Base-by-base conservation (phyloP, 768 basidiomycete species). In the Boletus rex-veris region DNA sequence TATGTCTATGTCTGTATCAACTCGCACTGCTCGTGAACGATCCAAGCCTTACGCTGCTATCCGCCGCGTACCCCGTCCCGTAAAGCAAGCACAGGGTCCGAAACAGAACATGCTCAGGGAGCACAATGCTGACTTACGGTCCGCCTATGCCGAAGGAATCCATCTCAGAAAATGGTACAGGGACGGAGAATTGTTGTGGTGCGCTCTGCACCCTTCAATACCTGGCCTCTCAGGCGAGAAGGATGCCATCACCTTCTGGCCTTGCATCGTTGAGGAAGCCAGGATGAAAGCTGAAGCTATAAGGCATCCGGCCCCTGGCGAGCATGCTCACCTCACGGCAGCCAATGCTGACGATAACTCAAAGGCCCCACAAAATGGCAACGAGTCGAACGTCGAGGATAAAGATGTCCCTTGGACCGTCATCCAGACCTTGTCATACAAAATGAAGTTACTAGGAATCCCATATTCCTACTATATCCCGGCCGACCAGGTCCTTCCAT, bases 131-230 rank as follows among this genome's bases (percentile, higher is more conserved):
- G 87, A 92, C 63, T 71, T 91, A 19, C 75, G 85, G 12, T 84
- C 83, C 0, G 73, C 84, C 4, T 77, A 78, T 49, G 67, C 76
- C 9, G 72, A 71, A 11, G 76, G 74, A 8, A 71, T 77, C 61
- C 71, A 75, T 45, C 64, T 83, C 24, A 77, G 77, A 48, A 75
- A 86, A 50, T 84, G 79, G 80, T 86, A 80, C 62, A 78, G 90
- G 55, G 77, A 80, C 14, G 82, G 81, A 33, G 90, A 91, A 68
- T 65, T 90, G 35, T 72, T 91, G 10, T 90, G 88, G 86, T 86
- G 83, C 50, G 75, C 77, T 10, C 71, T 91, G 31, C 67, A 74
- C 37, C 65, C 73, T 9, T 74, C 83, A 0, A 84, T 90, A 37
- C 58, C 65, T 3, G 76, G 76, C 1, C 64, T 72, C 1, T 63